Conservation (phyloP, 164 flowering plant species). For the Vitis cinerea region DNA sequence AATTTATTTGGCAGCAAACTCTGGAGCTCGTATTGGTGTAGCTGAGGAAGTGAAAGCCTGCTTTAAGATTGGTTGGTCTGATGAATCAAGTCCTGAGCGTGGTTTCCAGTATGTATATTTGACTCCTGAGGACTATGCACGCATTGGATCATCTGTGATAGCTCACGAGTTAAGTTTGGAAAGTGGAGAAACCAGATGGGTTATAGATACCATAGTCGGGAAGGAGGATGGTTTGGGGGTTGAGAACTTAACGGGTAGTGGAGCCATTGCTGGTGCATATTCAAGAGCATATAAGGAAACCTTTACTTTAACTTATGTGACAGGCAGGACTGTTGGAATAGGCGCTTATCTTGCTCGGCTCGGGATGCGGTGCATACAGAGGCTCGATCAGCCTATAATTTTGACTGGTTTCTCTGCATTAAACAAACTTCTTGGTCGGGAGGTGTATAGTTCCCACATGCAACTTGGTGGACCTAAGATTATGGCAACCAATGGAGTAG, state of each 20-base stretch:
- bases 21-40: conserved; percentile 98
- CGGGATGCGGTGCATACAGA: conserved; percentile 98
- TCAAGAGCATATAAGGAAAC: conserved; percentile 97
- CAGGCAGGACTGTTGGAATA: conserved; percentile 98
- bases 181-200: conserved; percentile 91
- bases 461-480: conserved; percentile 99
- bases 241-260: conserved; percentile 93
- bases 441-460: conserved; percentile 99
- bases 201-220: conserved; percentile 91
- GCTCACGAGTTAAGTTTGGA: conserved; percentile 77
- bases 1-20: conserved; percentile 95
- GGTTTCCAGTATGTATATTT: conserved; percentile 94
- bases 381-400: conserved; percentile 98
- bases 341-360: conserved; percentile 99
- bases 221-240: conserved; percentile 97
- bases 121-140: conserved; percentile 74
- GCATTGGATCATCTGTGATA: conserved; percentile 70
- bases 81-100: conserved; percentile 81
- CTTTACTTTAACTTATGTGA: conserved; percentile 92
- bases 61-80: conserved; percentile 95
- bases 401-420: conserved; percentile 95
- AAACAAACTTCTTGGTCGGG: conserved; percentile 96
- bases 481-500: conserved; percentile 98
- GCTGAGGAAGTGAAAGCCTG: conserved; percentile 96
- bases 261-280: conserved; percentile 96